Conservation (phyloP, 2,329 filamentous ascomycete species). For the Balansia obtecta region DNA sequence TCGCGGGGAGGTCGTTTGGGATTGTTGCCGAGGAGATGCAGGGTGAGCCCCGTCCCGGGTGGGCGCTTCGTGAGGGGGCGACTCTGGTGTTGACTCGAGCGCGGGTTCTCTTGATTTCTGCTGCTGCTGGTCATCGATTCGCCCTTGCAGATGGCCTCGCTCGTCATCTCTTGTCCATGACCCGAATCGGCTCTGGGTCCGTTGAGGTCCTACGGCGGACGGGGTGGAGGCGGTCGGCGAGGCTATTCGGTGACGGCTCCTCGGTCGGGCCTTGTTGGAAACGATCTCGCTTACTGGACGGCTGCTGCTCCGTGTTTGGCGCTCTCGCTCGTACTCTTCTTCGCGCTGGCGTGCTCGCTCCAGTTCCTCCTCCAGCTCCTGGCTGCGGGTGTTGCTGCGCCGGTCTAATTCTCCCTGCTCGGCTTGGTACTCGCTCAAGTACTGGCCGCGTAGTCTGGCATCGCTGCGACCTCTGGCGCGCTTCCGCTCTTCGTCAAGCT, state of each 20-base stretch:
- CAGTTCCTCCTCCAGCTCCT: constrained; percentile 65
- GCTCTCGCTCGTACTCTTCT: constrained; percentile 47
- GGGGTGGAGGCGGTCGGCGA: constrained; percentile 2
- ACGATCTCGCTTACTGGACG: constrained; percentile 10
- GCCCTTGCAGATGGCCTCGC: constrained; percentile 48
- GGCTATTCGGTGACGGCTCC: constrained; percentile 10
- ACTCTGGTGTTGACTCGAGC: constrained; percentile 10
- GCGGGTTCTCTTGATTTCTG: constrained; percentile 18
- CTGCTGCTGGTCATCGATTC: constrained; percentile 31
- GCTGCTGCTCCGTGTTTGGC: constrained; percentile 30
- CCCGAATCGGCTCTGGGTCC: constrained; percentile 36
- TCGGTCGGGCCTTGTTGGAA: constrained; percentile 12
- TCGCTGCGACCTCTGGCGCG: constrained; percentile 51
- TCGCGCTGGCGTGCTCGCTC: constrained; percentile 51
- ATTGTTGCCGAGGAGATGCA: not conserved
- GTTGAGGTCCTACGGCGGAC: constrained; percentile 3
- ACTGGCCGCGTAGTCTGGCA: constrained; percentile 65
- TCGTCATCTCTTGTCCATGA: constrained; percentile 55
- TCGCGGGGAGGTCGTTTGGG: constrained; percentile 13
- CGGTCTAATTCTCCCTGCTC: constrained; percentile 35
- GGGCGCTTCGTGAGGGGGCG: not conserved
- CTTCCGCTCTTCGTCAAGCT: constrained; percentile 53
- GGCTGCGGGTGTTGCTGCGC: constrained; percentile 39
- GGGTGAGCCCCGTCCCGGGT: not conserved
- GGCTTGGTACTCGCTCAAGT: constrained; percentile 74